Evolutionary conservation across 164 flowering plant species (phyloP), one percentile per base, ranked within the genome.

Genomic region (Saururus chinensis): DNA sequence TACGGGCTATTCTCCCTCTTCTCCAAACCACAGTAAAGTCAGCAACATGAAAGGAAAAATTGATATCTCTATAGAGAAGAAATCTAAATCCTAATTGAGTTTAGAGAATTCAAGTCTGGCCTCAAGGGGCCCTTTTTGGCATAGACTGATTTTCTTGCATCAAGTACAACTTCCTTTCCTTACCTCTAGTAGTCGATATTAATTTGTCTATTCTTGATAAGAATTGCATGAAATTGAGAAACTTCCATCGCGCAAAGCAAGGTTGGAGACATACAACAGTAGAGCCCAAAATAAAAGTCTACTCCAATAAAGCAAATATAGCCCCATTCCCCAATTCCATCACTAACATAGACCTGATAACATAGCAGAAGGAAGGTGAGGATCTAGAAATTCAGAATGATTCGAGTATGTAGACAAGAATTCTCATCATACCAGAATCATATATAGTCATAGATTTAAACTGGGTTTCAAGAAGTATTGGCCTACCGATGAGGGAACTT

Each of bases 71-170:
- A 61, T 30, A 4, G 51, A 3, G 16, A 56, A 64, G 61, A 66
- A 56, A 12, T 57, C 41, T 7, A 82, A 74, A 65, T 37, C 62
- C 1, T 77, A 79, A 40, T 74, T 71, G 62, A 73, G 72, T 57
- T 82, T 84, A 0, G 83, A 89, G 52, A 85, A 86, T 66, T 80
- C 79, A 0, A 90, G 95, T 73, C 97, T 95, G 0, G 84, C 76
- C 83, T 90, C 62, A 84, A 88, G 68, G 70, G 65, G 23, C 42
- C 45, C 60, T 64, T 64, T 40, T 41, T 42, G 35, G 21, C 23
- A 10, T 53, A 64, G 40, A 60, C 64, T 48, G 75, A 80, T 51
- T 81, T 72, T 64, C 52, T 71, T 9, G 30, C 54, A 42, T 69
- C 87, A 75, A 84, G 87, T 81, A 60, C 64, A 12, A 20, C 13